Conservation (phyloP, 2,329 filamentous ascomycete genomes). For the Geoglossum cookeanum region DNA sequence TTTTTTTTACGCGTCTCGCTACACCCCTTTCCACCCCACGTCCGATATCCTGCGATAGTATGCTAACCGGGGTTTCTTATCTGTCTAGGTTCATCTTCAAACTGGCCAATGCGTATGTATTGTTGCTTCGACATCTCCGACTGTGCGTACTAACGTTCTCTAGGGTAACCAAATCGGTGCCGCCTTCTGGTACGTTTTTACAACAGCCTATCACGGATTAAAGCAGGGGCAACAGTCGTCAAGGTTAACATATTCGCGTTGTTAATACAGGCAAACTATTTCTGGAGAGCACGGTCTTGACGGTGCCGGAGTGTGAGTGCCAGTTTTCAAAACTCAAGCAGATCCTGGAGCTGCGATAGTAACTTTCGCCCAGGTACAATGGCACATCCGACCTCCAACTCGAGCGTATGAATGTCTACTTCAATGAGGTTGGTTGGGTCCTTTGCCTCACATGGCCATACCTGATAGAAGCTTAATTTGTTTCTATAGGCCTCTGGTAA, state of each 20-base stretch:
- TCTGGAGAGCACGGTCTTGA: slow-evolving; percentile 77
- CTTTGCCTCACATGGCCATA: background rate
- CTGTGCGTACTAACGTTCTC: slow-evolving; percentile 6
- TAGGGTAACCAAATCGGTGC: slow-evolving; percentile 99
- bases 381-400: slow-evolving; percentile 97
- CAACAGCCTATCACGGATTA: slow-evolving; percentile 3
- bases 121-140: slow-evolving; percentile 1
- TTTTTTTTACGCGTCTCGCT: slow-evolving; percentile 21
- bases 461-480: background rate
- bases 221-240: slow-evolving; percentile 8
- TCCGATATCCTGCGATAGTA: slow-evolving; percentile 22
- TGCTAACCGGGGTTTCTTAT: slow-evolving; percentile 37
- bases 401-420: slow-evolving; percentile 99
- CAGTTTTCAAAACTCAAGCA: slow-evolving; percentile 12
- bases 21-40: slow-evolving; percentile 22
- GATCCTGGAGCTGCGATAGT: background rate
- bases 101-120: slow-evolving; percentile 94
- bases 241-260: slow-evolving; percentile 15
- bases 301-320: slow-evolving; percentile 77
- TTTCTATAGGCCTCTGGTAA: slow-evolving; percentile 69
- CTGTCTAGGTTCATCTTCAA: slow-evolving; percentile 85
- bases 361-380: slow-evolving; percentile 52
- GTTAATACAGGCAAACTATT: slow-evolving; percentile 42
- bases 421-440: slow-evolving; percentile 56
- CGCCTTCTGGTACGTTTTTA: slow-evolving; percentile 70